Evolutionary conservation across 2,329 filamentous ascomycete genomes (phyloP).

Genomic region (Lasiodiplodia sp.): DNA sequence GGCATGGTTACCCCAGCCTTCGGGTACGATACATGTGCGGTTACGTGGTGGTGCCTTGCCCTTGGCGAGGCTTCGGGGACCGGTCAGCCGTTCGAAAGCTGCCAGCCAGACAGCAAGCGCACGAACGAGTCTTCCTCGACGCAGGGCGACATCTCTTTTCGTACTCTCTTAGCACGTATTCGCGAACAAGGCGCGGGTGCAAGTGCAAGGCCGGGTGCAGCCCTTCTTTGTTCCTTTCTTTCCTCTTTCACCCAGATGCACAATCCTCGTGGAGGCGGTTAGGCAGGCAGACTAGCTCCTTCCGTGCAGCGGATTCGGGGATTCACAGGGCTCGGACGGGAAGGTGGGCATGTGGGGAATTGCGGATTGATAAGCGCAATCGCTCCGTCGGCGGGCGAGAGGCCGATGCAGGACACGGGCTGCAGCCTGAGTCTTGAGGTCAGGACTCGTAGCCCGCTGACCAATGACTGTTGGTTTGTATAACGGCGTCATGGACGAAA

Average conservation of each 20-base stretch:
- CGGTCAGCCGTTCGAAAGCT: background rate
- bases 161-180: no score
- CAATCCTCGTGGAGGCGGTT: background rate
- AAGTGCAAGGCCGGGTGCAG: no score
- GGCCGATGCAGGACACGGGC: slow-evolving; percentile 10
- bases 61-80: background rate
- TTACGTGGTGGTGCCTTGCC: background rate
- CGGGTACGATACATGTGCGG: no score
- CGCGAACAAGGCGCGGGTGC: background rate
- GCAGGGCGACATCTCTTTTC: no score
- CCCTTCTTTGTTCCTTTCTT: background rate
- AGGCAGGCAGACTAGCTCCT: background rate
- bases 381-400: slow-evolving; percentile 3
- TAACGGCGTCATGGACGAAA: slow-evolving; percentile 8
- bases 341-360: slow-evolving; percentile 18
- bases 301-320: background rate
- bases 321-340: background rate
- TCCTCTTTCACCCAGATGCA: background rate
- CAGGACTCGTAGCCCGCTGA: slow-evolving; percentile 15
- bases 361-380: slow-evolving; percentile 14
- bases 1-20: no score
- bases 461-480: slow-evolving; percentile 2
- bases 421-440: slow-evolving; percentile 9
- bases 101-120: no score
- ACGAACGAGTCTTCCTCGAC: background rate